These are phyloP conservation scores for Tetrapisispora iriomotensis DNA, from an alignment of 805 yeast species.

Conservation along the genomic window DNA sequence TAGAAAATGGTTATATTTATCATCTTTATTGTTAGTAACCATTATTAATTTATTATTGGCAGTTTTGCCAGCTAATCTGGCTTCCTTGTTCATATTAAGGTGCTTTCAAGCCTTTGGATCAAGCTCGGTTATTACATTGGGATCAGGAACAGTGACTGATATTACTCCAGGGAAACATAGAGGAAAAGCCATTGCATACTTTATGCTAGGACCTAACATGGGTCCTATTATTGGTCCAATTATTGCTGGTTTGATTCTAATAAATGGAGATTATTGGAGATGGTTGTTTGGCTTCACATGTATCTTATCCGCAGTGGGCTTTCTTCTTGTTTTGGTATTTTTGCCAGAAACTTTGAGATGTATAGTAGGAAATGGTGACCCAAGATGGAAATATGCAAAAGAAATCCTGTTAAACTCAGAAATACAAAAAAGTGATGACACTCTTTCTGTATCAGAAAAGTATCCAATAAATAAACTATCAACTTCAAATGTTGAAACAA, in stretches of 20 bases:
- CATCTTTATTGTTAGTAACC: slow-evolving; percentile 48
- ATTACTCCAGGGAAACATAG: slow-evolving; percentile 54
- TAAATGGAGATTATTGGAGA: slow-evolving; percentile 69
- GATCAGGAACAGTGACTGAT: slow-evolving; percentile 86
- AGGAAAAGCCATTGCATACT: slow-evolving; percentile 76
- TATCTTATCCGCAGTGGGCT: slow-evolving; percentile 50
- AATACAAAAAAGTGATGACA: background rate
- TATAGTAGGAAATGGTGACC: slow-evolving; percentile 47
- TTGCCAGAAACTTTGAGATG: slow-evolving; percentile 75
- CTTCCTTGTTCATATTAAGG: slow-evolving; percentile 55
- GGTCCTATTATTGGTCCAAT: slow-evolving; percentile 87
- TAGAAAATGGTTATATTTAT: slow-evolving; percentile 54
- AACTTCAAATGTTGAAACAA: background rate
- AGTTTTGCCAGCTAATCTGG: slow-evolving; percentile 49
- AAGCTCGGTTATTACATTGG: slow-evolving; percentile 78
- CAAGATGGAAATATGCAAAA: slow-evolving; percentile 16
- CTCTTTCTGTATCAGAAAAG: background rate
- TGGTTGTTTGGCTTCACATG: slow-evolving; percentile 73
- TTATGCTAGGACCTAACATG: slow-evolving; percentile 75
- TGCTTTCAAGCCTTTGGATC: slow-evolving; percentile 78
- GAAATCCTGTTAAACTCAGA: background rate
- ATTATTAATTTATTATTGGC: slow-evolving; percentile 60
- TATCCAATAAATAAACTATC: background rate
- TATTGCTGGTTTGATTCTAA: slow-evolving; percentile 66
- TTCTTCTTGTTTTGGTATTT: slow-evolving; percentile 41